Percentiles rank a stretch among this genome's conserved stretches.
phyloP scores from a whole-genome alignment of 441 rosid genomes.

The Viola pubescens region DNA sequence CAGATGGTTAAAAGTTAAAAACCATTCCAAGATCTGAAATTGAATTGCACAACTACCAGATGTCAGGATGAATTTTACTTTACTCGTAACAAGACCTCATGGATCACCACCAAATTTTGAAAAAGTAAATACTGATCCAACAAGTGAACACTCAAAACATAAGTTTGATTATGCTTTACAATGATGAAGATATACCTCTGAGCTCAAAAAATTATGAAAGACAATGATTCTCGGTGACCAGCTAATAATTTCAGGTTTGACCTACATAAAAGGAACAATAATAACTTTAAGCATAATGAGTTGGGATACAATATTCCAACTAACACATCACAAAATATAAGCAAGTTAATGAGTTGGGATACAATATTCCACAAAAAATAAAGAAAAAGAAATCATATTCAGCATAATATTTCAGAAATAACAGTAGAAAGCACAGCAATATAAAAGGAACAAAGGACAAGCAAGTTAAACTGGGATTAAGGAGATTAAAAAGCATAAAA shows the following conservation, averaged over 20 bases:
- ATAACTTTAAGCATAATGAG: constrained; percentile 16
- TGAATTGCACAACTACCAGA: no score
- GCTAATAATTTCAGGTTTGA: constrained; percentile 84
- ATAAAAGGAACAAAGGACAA: not conserved
- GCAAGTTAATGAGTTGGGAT: not conserved
- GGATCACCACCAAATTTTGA: no score
- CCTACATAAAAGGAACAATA: constrained; percentile 44
- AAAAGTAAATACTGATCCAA: no score
- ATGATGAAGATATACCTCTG: constrained; percentile 46
- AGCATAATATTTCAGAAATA: not conserved
- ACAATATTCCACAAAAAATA: not conserved
- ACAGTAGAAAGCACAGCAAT: not conserved
- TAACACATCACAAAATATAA: no score
- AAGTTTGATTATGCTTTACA: no score
- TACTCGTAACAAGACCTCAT: no score
- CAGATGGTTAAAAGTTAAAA: no score
- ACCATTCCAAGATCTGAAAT: no score
- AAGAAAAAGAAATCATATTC: not conserved
- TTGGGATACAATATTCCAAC: not conserved
- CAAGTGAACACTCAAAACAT: no score
- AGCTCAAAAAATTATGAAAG: constrained; percentile 79
- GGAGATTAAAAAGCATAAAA: not conserved
- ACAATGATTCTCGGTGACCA: constrained; percentile 90
- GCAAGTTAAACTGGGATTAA: not conserved
- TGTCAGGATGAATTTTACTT: no score